Base-by-base conservation (phyloP, 108 stramenopile genomes). In the Hondaea fermentalgiana region DNA sequence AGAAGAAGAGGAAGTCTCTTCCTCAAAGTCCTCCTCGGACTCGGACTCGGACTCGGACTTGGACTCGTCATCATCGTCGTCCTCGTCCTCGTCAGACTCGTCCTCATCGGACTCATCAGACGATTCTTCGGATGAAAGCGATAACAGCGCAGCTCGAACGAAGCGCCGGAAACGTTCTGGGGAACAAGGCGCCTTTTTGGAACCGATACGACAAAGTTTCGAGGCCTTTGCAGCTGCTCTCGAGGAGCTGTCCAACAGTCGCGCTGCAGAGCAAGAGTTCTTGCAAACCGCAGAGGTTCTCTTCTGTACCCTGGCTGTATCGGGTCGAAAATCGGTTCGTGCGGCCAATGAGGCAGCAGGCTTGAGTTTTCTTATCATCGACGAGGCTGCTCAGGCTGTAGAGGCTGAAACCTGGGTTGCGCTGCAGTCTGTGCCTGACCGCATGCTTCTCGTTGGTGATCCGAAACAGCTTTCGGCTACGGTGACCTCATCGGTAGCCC, bases 341-440 rank as follows among this genome's bases (percentile, higher is more conserved):
- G 8, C 10, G 10, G 6, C 8, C 42, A 69, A 69, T 42, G 16
- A 53, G n/a, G 51, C 45, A 12, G 45, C 49, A 8, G 76, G 76
- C 49, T 23, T 91, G 47, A 28, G 57, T 3, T 96, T 96, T 92
- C 95, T 98, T 12, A 92, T 98, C 57, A 89, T 97, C 29, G 97
- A 98, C 90, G 97, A 98, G 89, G 97, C 97, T 0, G 96, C 96
- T 88, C 97, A 98, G 91, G 95, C 95, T 58, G 95, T 97, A 4
- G 97, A 98, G 90, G 93, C 69, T 88, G 97, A 60, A 95, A 97
- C 83, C 89, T 97, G 44, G 95, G 94, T 29, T 91, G 95, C 5
- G 93, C 96, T 42, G 95, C 95, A 88, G 76, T 28, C 29, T 44
- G 6, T 8, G 95, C 96, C 88, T 72, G 93, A 4, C 93, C 95